These are phyloP conservation scores for Protea cynaroides DNA, from an alignment of 164 flowering plant species.

Conservation along the genomic window DNA sequence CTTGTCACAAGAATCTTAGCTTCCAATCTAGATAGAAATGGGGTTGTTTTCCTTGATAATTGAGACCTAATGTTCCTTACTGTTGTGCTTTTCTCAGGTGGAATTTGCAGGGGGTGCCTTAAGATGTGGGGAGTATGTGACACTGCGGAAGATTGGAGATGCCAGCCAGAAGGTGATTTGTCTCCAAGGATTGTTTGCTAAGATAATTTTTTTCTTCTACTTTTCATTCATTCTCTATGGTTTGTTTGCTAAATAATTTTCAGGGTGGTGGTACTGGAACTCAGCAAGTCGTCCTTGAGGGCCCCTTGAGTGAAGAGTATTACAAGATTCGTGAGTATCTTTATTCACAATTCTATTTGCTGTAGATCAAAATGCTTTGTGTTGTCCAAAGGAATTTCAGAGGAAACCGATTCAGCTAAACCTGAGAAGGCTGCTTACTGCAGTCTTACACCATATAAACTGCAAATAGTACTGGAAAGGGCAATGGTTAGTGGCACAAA, in stretches of 20 bases:
- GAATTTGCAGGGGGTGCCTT: slow-evolving; percentile 89
- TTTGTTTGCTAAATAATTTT: not conserved
- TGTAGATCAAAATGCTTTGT: slow-evolving; percentile 21
- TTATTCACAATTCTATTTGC: slow-evolving; percentile 84
- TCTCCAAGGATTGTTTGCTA: not conserved
- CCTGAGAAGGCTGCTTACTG: too few relatives aligned
- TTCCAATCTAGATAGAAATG: too few relatives aligned
- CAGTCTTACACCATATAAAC: too few relatives aligned
- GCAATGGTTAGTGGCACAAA: too few relatives aligned
- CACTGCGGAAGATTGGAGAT: slow-evolving; percentile 80
- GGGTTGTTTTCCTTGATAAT: too few relatives aligned
- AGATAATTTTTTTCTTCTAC: not conserved
- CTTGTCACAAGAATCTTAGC: too few relatives aligned
- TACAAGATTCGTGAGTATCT: slow-evolving; percentile 79
- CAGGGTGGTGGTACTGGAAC: slow-evolving; percentile 68
- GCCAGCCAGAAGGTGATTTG: slow-evolving; percentile 66
- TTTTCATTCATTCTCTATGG: not conserved
- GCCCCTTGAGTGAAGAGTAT: slow-evolving; percentile 86
- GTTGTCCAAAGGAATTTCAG: not conserved
- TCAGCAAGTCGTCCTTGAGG: slow-evolving; percentile 85
- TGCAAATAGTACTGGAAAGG: too few relatives aligned
- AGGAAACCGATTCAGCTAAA: not conserved
- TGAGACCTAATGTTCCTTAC: not conserved
- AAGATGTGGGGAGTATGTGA: slow-evolving; percentile 86
- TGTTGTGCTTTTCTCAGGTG: slow-evolving; percentile 38